Evolutionary conservation across 2,329 filamentous ascomycete species (phyloP).

Genomic region (Fusarium xyrophilum): DNA sequence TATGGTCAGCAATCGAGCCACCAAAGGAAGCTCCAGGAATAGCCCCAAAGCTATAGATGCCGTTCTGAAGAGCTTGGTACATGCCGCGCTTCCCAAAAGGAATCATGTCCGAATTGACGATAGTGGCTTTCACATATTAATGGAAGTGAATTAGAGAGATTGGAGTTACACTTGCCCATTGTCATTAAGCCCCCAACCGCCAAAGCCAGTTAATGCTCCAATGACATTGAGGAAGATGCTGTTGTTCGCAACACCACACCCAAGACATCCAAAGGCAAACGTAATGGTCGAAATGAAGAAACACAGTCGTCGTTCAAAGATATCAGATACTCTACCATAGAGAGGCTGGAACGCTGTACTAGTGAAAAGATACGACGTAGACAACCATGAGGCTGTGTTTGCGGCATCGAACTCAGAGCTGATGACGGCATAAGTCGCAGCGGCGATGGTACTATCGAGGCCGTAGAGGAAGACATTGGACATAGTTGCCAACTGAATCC

Average conservation of each 20-base stretch:
- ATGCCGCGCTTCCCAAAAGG: constrained; percentile 62
- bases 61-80: constrained; percentile 68
- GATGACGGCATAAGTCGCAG: constrained; percentile 75
- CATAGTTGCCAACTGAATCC: constrained; percentile 68
- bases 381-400: constrained; percentile 77
- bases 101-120: constrained; percentile 71
- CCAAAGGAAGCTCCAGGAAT: constrained; percentile 70
- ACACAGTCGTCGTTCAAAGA: constrained; percentile 67
- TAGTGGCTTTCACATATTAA: constrained; percentile 47
- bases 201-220: constrained; percentile 71
- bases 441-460: constrained; percentile 77
- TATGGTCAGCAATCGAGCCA: constrained; percentile 66
- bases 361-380: constrained; percentile 74
- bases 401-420: constrained; percentile 76
- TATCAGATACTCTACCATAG: constrained; percentile 74
- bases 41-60: constrained; percentile 66
- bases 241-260: constrained; percentile 66
- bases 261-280: constrained; percentile 69
- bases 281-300: constrained; percentile 70
- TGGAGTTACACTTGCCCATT: constrained; percentile 60
- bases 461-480: constrained; percentile 70
- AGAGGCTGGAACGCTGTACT: constrained; percentile 76
- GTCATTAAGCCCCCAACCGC: constrained; percentile 72
- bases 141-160: not conserved
- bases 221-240: constrained; percentile 68